Evolutionary conservation across 768 basidiomycete genomes (phyloP), one percentile per base, ranked within the genome.

Genomic region (Lactarius trivialis): DNA sequence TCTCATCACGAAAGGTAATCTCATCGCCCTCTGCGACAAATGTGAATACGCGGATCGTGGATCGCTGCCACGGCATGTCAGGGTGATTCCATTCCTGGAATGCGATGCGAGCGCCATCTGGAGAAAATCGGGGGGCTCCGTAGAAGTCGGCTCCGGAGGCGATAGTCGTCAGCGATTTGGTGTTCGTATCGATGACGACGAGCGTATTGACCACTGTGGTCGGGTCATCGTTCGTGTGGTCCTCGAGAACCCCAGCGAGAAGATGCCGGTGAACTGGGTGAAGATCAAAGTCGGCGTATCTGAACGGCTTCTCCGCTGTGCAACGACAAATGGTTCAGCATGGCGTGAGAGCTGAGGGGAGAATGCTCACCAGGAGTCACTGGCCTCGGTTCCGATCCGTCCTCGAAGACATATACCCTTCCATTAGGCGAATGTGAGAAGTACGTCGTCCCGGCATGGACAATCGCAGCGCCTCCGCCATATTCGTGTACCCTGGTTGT

Each of bases 81-180:
- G 85, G 85, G 55, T 86, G 86, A 64, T 72, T 78, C 89, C 88
- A 89, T 63, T 85, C 78, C 45, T 82, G 75, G 84, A 84, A 91
- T 1, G 78, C 79, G 19, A 90, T 67, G 56, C 75, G 76, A 37
- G 71, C 74, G 0, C 86, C 88, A 63, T 85, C 79, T 0, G 83
- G 80, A 33, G 82, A 83, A 74, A 87, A 85, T 30, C 71, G 73
- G 0, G 87, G 83, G 1, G 76, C 71, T 49, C 80, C 78, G 71
- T 91, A 93, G 74, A 92, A 92, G 69, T 91, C 88, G 5, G 83
- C 82, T 6, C 85, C 88, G 0, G 76, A 73, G 2, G 75, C 74
- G 43, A 91, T 72, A 5, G 79, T 72, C 7, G 75, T 71, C 2
- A 86, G 70, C 0, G 73, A 71, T 64, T 80, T 77, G 4, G 76